These are phyloP conservation scores for Avena insularis DNA, from an alignment of 176 grass and related monocot genomes.

Conservation along the genomic window DNA sequence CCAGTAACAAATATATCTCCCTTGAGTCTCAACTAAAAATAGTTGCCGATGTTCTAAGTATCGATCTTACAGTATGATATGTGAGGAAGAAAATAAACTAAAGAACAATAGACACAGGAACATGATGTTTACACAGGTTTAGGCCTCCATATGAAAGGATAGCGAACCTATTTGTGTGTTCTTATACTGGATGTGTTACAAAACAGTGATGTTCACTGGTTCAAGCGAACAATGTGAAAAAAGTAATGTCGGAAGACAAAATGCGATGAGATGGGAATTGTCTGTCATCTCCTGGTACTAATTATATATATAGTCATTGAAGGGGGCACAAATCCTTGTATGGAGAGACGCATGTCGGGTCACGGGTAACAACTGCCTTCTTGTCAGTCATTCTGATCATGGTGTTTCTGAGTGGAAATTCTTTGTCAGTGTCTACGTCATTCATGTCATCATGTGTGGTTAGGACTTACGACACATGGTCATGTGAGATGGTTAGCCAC, in stretches of 20 bases:
- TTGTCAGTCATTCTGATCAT: neutral
- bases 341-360: neutral
- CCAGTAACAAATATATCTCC: neutral
- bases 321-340: neutral
- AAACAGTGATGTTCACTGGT: neutral
- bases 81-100: conserved; percentile 3
- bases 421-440: neutral
- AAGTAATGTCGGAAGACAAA: neutral
- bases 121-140: neutral
- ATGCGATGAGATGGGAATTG: conserved; percentile 2
- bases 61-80: neutral
- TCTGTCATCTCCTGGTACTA: neutral
- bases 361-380: neutral
- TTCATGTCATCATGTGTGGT: neutral
- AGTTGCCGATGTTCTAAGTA: neutral
- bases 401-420: neutral
- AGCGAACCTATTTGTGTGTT: neutral
- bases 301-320: neutral
- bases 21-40: neutral
- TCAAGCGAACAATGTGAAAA: neutral
- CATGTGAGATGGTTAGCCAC: neutral
- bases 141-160: neutral
- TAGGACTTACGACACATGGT: neutral
- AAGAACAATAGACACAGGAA: neutral
- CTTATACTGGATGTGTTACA: neutral